These are phyloP conservation scores for Pezizomycotina sp. DNA, from an alignment of 2,329 filamentous ascomycete genomes.

Conservation along the genomic window DNA sequence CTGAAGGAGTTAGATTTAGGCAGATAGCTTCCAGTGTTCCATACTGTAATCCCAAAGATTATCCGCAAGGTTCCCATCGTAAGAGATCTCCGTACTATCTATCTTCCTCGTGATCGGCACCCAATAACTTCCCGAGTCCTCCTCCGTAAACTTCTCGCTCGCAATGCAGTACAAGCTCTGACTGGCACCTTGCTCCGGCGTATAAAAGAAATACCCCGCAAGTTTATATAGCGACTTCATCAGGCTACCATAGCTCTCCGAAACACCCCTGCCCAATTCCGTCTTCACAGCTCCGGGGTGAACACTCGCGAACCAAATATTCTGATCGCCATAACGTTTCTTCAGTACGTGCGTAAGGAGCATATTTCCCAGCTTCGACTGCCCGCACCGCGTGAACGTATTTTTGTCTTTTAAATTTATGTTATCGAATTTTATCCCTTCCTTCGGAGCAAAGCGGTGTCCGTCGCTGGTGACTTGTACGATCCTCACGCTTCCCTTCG, in stretches of 20 bases:
- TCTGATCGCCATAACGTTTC: conserved; percentile 28
- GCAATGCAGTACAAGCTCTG: conserved; percentile 6
- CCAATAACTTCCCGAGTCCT: conserved; percentile 17
- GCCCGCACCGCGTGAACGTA: conserved; percentile 32
- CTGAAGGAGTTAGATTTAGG: too few relatives aligned
- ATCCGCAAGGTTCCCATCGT: too few relatives aligned
- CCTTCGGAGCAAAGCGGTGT: conserved; percentile 27
- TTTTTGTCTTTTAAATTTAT: conserved; percentile 26
- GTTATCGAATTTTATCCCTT: conserved; percentile 33
- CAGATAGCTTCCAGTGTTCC: too few relatives aligned
- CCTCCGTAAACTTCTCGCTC: conserved; percentile 10
- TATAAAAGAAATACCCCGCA: conserved; percentile 6
- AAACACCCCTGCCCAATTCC: background rate
- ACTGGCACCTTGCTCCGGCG: conserved; percentile 10
- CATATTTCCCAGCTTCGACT: conserved; percentile 35
- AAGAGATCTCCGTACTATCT: too few relatives aligned
- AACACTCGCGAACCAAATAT: conserved; percentile 30
- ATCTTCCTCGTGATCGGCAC: too few relatives aligned
- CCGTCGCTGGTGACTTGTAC: conserved; percentile 32
- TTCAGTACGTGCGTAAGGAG: conserved; percentile 31
- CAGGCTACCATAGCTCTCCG: background rate
- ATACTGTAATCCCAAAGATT: too few relatives aligned
- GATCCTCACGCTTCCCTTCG: conserved; percentile 28
- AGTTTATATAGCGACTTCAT: background rate
- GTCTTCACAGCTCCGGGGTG: conserved; percentile 32